Evolutionary conservation across 176 grass and related monocot species (phyloP).

Genomic region (Elymus sibiricus): DNA sequence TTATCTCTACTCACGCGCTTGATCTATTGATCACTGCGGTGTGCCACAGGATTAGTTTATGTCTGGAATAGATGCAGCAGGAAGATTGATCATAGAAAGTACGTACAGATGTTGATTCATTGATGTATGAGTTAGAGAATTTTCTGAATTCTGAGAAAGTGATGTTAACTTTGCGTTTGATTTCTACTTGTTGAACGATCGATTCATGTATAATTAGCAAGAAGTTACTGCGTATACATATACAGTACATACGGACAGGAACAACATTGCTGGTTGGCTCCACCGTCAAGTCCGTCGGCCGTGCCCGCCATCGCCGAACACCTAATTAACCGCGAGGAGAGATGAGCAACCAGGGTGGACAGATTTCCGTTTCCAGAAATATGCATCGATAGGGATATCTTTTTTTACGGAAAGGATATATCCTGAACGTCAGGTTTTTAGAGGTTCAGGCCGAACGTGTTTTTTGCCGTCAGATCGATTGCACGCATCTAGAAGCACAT

Average conservation of each 20-base stretch:
- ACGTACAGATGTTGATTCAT: neutral
- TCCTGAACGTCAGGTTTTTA: too few species aligned
- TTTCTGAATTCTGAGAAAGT: neutral
- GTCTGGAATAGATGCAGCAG: neutral
- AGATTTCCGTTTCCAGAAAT: too few species aligned
- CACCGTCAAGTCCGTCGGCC: too few species aligned
- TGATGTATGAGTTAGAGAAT: neutral
- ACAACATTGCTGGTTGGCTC: neutral
- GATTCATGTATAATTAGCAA: neutral
- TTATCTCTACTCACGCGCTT: neutral
- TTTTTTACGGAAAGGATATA: too few species aligned
- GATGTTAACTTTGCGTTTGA: neutral
- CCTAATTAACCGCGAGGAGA: too few species aligned
- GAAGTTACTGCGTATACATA: too few species aligned
- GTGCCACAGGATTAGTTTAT: neutral
- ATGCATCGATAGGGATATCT: too few species aligned
- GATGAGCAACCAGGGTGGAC: too few species aligned
- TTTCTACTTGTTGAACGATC: neutral
- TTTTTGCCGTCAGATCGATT: too few species aligned
- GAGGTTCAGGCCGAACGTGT: too few species aligned
- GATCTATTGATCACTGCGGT: neutral
- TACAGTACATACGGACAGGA: neutral
- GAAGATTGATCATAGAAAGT: neutral
- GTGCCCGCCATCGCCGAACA: too few species aligned
- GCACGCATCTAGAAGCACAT: too few species aligned